Conservation (phyloP, 768 basidiomycete genomes). For the Suillus tomentosus region DNA sequence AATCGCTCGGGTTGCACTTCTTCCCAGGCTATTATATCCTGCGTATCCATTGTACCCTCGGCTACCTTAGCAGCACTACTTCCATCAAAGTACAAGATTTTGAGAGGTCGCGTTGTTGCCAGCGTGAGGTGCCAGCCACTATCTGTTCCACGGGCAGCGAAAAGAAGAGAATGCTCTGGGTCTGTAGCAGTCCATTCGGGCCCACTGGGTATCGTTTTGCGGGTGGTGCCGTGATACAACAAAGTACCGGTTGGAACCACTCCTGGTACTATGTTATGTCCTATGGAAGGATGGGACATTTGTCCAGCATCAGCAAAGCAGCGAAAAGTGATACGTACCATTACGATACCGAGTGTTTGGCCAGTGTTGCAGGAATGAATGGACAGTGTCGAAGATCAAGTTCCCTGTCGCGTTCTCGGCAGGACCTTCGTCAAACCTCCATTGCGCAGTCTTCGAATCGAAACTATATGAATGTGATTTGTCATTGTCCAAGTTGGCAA, state of each 20-base stretch:
- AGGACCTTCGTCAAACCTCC: conserved; percentile 25
- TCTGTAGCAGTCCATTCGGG: conserved; percentile 39
- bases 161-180: conserved; percentile 40
- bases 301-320: too few relatives aligned
- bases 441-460: conserved; percentile 1
- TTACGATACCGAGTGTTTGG: conserved; percentile 41
- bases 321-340: conserved; percentile 18
- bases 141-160: conserved; percentile 24
- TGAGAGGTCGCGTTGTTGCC: conserved; percentile 28
- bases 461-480: not conserved
- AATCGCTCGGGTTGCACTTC: conserved; percentile 18
- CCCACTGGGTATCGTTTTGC: conserved; percentile 24
- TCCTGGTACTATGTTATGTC: conserved; percentile 36
- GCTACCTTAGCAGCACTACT: conserved; percentile 33
- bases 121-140: conserved; percentile 35
- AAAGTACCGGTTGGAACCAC: conserved; percentile 37
- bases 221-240: conserved; percentile 34
- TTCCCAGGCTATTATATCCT: conserved; percentile 39
- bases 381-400: conserved; percentile 38
- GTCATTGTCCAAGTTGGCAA: not conserved
- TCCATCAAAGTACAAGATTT: conserved; percentile 36
- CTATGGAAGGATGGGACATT: conserved; percentile 11
- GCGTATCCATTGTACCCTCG: conserved; percentile 35
- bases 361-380: conserved; percentile 40
- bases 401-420: conserved; percentile 32